Evolutionary conservation across 2,329 filamentous ascomycete genomes (phyloP).

Genomic region (Colletotrichum musicola): DNA sequence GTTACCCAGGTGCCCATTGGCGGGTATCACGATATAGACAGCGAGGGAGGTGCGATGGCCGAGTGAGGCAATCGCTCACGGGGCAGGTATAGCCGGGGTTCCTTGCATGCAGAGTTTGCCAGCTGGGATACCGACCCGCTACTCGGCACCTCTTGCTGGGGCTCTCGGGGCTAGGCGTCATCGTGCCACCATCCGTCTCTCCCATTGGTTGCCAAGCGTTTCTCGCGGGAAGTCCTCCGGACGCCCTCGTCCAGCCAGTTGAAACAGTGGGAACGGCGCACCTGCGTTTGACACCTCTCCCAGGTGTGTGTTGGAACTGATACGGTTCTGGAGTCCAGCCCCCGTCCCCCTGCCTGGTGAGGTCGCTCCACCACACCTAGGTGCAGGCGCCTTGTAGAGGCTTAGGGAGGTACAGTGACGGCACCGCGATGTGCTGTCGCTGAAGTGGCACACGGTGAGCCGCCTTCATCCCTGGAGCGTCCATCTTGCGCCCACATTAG

Average conservation of each 20-base stretch:
- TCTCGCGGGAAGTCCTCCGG: not conserved
- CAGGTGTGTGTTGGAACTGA: too few species aligned
- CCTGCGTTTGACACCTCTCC: not conserved
- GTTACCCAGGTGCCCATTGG: too few species aligned
- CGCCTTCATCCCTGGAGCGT: slow-evolving; percentile 32
- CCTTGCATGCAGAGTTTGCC: slow-evolving; percentile 34
- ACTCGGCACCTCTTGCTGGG: slow-evolving; percentile 28
- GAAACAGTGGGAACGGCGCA: not conserved
- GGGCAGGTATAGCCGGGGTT: slow-evolving; percentile 32
- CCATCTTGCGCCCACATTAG: slow-evolving; percentile 11
- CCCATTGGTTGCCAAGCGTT: slow-evolving; percentile 20
- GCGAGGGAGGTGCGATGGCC: not conserved
- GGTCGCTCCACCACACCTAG: not conserved
- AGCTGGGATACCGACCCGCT: slow-evolving; percentile 5
- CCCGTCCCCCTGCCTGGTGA: slow-evolving; percentile 1
- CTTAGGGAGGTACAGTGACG: slow-evolving; percentile 18
- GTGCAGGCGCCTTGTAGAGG: not conserved
- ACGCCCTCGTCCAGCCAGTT: not conserved
- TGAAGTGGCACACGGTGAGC: slow-evolving; percentile 23
- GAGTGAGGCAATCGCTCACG: slow-evolving; percentile 1
- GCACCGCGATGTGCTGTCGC: slow-evolving; percentile 25
- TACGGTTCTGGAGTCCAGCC: slow-evolving; percentile 14
- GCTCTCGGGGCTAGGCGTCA: slow-evolving; percentile 16
- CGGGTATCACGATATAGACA: not conserved
- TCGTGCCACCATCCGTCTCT: slow-evolving; percentile 11